Percentiles rank a stretch among this genome's conserved stretches.
Evolutionary conservation across 495 filamentous ascomycete species (phyloP).

Genomic region (Platismatia glauca): DNA sequence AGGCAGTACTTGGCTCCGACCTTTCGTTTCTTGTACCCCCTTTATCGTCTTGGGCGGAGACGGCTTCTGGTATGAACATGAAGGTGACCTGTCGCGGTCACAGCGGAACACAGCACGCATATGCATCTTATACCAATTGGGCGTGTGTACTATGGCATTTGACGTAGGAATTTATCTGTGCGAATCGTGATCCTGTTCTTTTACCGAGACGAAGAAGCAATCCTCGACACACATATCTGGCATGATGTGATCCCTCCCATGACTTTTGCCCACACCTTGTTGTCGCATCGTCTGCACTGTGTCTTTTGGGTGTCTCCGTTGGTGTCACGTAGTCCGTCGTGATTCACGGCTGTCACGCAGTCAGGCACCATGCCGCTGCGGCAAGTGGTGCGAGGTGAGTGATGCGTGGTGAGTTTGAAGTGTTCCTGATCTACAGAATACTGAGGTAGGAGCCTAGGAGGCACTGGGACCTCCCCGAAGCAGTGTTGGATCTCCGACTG

Average conservation of each 20-base stretch:
- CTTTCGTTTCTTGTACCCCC: not conserved
- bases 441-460: too few species aligned
- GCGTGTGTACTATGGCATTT: not conserved
- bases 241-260: not conserved
- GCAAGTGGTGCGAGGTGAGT: too few species aligned
- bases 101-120: not conserved
- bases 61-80: not conserved
- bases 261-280: too few species aligned
- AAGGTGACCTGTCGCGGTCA: not conserved
- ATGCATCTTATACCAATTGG: not conserved
- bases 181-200: not conserved
- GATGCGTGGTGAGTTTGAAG: too few species aligned
- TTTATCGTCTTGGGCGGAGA: not conserved
- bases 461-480: too few species aligned
- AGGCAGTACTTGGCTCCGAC: not conserved
- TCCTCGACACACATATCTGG: not conserved
- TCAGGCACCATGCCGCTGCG: too few species aligned
- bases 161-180: not conserved
- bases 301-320: too few species aligned
- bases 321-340: too few species aligned
- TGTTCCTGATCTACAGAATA: too few species aligned
- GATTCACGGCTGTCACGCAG: too few species aligned
- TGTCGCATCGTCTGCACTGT: too few species aligned
- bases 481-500: too few species aligned
- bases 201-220: not conserved